These are phyloP conservation scores for Centrapalus pauciflorus DNA, from an alignment of 129 eudicot genomes.

Conservation along the genomic window DNA sequence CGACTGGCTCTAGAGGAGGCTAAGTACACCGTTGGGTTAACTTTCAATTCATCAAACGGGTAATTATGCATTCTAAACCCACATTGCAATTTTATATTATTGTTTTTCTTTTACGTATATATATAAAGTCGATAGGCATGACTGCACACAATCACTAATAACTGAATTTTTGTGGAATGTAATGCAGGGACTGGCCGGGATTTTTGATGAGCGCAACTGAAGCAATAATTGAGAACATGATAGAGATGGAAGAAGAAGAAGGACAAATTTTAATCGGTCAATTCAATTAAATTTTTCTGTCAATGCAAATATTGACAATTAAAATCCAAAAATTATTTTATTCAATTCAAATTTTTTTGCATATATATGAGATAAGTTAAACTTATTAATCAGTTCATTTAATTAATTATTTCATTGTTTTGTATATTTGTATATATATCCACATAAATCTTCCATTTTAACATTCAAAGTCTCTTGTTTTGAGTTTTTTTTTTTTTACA, in stretches of 20 bases:
- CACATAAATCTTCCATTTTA: background rate
- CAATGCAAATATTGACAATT: slow-evolving; percentile 3
- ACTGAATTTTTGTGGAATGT: background rate
- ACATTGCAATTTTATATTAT: background rate
- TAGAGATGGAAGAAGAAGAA: slow-evolving; percentile 42
- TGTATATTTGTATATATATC: background rate
- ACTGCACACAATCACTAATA: no score
- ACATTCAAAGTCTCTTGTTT: background rate
- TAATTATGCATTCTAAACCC: slow-evolving; percentile 14
- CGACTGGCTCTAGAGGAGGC: slow-evolving; percentile 57
- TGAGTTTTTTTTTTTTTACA: background rate
- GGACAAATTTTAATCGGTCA: background rate
- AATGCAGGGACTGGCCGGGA: slow-evolving; percentile 14
- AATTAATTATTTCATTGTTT: background rate
- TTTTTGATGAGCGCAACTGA: slow-evolving; percentile 40
- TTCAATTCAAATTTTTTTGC: background rate
- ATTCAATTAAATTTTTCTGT: no score
- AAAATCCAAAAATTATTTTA: background rate
- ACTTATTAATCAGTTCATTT: slow-evolving; percentile 3
- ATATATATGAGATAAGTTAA: background rate
- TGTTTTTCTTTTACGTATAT: background rate
- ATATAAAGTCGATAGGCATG: no score
- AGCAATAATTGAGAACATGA: slow-evolving; percentile 48
- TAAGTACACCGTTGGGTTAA: slow-evolving; percentile 55
- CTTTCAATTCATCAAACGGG: slow-evolving; percentile 55